Base-by-base conservation (phyloP, 306 rosid genomes). In the Coriaria nepalensis region DNA sequence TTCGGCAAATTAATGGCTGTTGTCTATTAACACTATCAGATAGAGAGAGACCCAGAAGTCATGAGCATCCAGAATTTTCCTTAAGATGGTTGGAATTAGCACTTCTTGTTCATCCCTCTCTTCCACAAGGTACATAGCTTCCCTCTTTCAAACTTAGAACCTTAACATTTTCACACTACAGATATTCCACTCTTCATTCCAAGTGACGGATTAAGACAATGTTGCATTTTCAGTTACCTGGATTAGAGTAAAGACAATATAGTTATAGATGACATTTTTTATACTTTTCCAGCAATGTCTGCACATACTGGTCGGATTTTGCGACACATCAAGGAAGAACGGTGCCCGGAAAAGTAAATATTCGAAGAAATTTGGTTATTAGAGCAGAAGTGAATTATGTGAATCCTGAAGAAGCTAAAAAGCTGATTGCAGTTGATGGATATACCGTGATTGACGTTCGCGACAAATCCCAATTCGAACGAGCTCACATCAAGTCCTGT, bases 401-500 rank as follows among this genome's bases (percentile, higher is more conserved):
- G 41, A 79, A 40, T 45, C 82, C 75, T 56, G 97, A 90, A 15
- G 74, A 81, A 56, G 97, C 87, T 0, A 90, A 77, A 51, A 75
- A 77, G 46, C 93, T 90, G 9, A 38, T 77, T 39, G 70, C 86
- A 53, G 74, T 8, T 8, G 86, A 78, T 6, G 97, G 83, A 63
- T 90, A 72, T 35, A 55, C 73, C 7, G 66, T 84, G 58, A 69
- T 90, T 36, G 97, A 90, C 67, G 92, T 90, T 43, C 49, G 97
- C 49, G 97, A 90, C 64, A 81, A 50, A 61, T 48, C 67, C 48
- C 97, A 84, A 50, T 84, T 62, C 45, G 75, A 77, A 40, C 55
- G 95, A 66, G 95, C 97, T 61, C 97, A 73, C 50, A 79, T 90
- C 47, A 81, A 84, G 66, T 79, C 93, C 13, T 77, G 87, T 65